phyloP scores from a whole-genome alignment of 208 protist species.

The Wallacemonas rigidus region DNA sequence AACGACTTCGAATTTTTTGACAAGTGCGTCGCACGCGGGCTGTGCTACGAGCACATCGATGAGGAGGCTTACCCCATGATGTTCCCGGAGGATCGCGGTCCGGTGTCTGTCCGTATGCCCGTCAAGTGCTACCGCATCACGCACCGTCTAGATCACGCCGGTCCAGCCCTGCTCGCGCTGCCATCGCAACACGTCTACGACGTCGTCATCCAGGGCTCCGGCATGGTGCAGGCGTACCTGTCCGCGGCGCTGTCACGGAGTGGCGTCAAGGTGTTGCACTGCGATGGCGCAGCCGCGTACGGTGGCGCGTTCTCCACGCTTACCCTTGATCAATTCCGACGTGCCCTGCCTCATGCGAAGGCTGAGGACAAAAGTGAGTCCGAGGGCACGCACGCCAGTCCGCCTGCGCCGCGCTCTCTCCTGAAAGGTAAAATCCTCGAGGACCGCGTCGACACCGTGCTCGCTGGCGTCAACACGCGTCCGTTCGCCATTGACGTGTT shows the following conservation, averaged over 20 bases:
- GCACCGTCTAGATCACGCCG: constrained; percentile 57
- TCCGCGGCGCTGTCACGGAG: constrained; percentile 81
- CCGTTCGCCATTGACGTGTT: constrained; percentile 70
- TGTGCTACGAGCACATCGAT: constrained; percentile 77
- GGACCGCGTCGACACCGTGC: constrained; percentile 33
- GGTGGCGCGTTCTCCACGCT: constrained; percentile 66
- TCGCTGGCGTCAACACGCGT: constrained; percentile 24
- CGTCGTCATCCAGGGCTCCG: constrained; percentile 88
- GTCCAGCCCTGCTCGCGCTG: constrained; percentile 39
- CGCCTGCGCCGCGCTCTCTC: not conserved
- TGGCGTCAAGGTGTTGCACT: constrained; percentile 88
- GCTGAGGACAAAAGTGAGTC: not conserved
- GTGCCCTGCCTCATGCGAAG: constrained; percentile 22
- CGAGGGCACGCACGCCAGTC: not conserved
- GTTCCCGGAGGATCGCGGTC: constrained; percentile 87
- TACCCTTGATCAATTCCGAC: constrained; percentile 32
- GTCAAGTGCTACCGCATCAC: constrained; percentile 80
- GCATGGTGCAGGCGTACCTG: constrained; percentile 82
- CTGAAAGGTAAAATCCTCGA: not conserved
- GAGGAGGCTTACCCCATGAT: constrained; percentile 85
- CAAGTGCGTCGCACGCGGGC: constrained; percentile 71
- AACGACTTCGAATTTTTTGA: constrained; percentile 90
- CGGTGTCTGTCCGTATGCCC: constrained; percentile 75
- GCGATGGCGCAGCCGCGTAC: constrained; percentile 86
- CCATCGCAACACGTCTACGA: constrained; percentile 47